Evolutionary conservation across 2,329 filamentous ascomycete genomes (phyloP), one percentile per base, ranked within the genome.

Genomic region (Microsporum canis): DNA sequence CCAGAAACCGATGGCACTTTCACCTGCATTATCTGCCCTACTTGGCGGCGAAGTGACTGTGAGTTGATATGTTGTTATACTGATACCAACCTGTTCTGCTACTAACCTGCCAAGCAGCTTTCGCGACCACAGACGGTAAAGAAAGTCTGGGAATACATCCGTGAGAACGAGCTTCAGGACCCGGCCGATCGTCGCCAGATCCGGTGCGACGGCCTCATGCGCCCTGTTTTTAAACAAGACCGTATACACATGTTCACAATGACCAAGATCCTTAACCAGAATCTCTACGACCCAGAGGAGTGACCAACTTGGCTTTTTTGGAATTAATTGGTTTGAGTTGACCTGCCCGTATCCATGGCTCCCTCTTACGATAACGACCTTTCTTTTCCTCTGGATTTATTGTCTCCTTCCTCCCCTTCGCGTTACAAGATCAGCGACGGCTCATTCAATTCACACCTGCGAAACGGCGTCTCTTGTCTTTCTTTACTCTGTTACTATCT

Each of bases 191-290:
- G 91, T 73, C 88, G 94, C 27, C 90, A 96, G 67, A 99, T 99
- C 65, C 79, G 84, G 33, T 99, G 94, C 76, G 94, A 99, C 74
- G 89, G 95, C 29, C 85, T 84, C 67, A 88, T 99, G 87, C 86
- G 89, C 63, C 88, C 88, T 5, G 88, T 99, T 5, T 99, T 99
- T 78, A 95, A 95, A 74, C 83, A 88, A 70, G 84, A 91, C 69
- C 88, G 84, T 69, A 88, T 99, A 57, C 90, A 97, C 75, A 99
- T 99, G 94, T 99, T 99, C 75, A 91, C 90, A 67, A 97, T 99
- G 92, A 97, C 96, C 79, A 96, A 96, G 79, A 84, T 96, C 14
- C 84, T 97, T 8, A 90, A 89, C 65, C 86, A 88, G 71, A 92
- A 97, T 70, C 80, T 97, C 43, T 96, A 95, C 71, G 88, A 88